Conservation (phyloP, 192 early-diverging fungal species). For the Rhizophlyctis rosea region DNA sequence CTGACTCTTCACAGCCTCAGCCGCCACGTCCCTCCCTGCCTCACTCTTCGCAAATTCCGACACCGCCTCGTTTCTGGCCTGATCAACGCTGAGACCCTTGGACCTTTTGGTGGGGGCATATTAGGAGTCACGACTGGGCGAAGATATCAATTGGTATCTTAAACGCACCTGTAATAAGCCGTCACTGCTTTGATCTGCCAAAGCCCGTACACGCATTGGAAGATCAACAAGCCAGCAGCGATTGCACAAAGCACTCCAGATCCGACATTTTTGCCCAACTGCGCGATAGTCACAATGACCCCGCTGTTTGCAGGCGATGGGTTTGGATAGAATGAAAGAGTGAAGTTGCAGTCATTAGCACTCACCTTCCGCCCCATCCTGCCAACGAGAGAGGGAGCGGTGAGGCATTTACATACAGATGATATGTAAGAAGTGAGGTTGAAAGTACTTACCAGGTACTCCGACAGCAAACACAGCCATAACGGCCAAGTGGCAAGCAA, state of each 20-base stretch:
- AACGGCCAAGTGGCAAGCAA: slow-evolving; percentile 26
- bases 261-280: slow-evolving; percentile 27
- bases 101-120: not conserved
- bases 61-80: slow-evolving; percentile 35
- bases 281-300: slow-evolving; percentile 30
- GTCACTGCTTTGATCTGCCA: slow-evolving; percentile 40
- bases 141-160: not conserved
- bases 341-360: not conserved
- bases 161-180: slow-evolving; percentile 1
- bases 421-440: not conserved
- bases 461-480: slow-evolving; percentile 27
- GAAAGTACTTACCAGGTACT: slow-evolving; percentile 35
- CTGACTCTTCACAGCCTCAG: slow-evolving; percentile 13
- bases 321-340: slow-evolving; percentile 1
- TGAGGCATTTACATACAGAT: not conserved
- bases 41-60: slow-evolving; percentile 20
- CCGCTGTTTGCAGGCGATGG: slow-evolving; percentile 31
- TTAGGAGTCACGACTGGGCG: not conserved
- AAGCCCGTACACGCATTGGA: slow-evolving; percentile 34
- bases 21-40: slow-evolving; percentile 11
- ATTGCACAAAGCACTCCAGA: slow-evolving; percentile 34
- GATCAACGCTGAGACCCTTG: slow-evolving; percentile 30
- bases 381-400: not conserved
- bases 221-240: slow-evolving; percentile 25
- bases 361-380: not conserved